phyloP scores from a whole-genome alignment of 495 filamentous ascomycete genomes.

The Hypoxylon subgilvum region DNA sequence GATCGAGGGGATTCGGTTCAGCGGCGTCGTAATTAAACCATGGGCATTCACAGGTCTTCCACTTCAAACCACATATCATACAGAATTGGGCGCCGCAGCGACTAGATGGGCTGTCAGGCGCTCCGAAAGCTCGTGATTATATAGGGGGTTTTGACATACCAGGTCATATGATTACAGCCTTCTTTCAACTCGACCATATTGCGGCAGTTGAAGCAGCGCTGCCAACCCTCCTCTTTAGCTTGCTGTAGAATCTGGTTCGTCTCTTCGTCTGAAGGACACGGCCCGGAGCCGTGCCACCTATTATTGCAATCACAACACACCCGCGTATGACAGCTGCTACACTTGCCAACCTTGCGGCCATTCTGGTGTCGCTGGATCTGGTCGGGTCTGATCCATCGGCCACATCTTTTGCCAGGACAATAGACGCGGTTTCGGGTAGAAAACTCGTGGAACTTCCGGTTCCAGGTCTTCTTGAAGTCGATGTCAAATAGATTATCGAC shows the following conservation, averaged over 20 bases:
- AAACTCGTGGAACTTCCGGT: slow-evolving; percentile 74
- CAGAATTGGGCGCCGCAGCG: slow-evolving; percentile 83
- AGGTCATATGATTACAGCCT: slow-evolving; percentile 87
- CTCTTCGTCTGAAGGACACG: slow-evolving; percentile 76
- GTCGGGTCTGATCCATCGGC: slow-evolving; percentile 74
- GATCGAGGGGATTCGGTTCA: slow-evolving; percentile 63
- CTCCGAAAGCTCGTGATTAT: not conserved
- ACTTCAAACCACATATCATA: slow-evolving; percentile 76
- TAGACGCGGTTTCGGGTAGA: slow-evolving; percentile 76
- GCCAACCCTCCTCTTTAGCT: slow-evolving; percentile 75
- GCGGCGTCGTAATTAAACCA: slow-evolving; percentile 73
- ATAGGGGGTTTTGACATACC: slow-evolving; percentile 54
- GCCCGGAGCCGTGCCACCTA: slow-evolving; percentile 69
- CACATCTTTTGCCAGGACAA: slow-evolving; percentile 72
- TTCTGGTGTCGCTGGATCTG: slow-evolving; percentile 61
- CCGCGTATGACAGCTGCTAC: slow-evolving; percentile 70
- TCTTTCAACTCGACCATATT: slow-evolving; percentile 79
- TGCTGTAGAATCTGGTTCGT: slow-evolving; percentile 67
- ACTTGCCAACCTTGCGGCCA: slow-evolving; percentile 63
- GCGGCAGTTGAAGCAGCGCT: slow-evolving; percentile 76
- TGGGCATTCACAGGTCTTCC: slow-evolving; percentile 83
- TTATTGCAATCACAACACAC: slow-evolving; percentile 76
- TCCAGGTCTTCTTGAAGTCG: slow-evolving; percentile 78
- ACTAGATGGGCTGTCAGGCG: slow-evolving; percentile 47
- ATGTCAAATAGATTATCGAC: slow-evolving; percentile 75